Base-by-base conservation (phyloP, 2,329 filamentous ascomycete genomes). In the Alternaria sp. region DNA sequence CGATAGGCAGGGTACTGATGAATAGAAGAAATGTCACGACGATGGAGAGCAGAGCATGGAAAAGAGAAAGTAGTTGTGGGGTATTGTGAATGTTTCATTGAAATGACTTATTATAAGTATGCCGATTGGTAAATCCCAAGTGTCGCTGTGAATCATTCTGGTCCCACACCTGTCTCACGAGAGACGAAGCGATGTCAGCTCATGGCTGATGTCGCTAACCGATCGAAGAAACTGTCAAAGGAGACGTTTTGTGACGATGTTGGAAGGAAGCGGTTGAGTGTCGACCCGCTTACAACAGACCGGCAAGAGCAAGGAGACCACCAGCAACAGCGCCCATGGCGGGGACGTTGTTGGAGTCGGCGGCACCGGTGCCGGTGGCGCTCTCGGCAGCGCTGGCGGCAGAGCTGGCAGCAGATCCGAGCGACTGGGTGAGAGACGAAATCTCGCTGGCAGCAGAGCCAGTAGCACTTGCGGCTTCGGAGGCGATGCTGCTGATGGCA, bases 291-390 rank as follows among this genome's bases (percentile, higher is more conserved):
- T 79, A 79, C 73, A 79, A 76, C 44, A 78, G 73, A 65, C 73
- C 74, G 26, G 75, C 77, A 51, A 71, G 44, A 30, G 74, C 70
- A 58, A 77, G 58, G 51, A 77, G 57, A 66, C 75, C 76, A 67
- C 69, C 76, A 60, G 72, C 76, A 19, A 75, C 59, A 51, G 73
- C 76, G 28, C 76, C 77, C 65, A 78, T 72, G 36, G 67, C 73
- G 12, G 76, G 74, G 36, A 77, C 62, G 30, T 66, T 72, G 51
- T 70, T 73, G 23, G 71, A 66, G 40, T 67, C 62, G 43, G 71
- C 70, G 46, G 68, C 72, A 51, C 57, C 71, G 47, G 63, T 57
- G n/a, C 66, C 49, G 8, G 60, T 56, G 26, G 58, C 28, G 36
- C 64, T 61, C 23, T 69, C 68, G 32, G 59, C 61, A 23, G 59